Conservation (phyloP, 768 basidiomycete genomes). For the Boletus pseudopeckii region DNA sequence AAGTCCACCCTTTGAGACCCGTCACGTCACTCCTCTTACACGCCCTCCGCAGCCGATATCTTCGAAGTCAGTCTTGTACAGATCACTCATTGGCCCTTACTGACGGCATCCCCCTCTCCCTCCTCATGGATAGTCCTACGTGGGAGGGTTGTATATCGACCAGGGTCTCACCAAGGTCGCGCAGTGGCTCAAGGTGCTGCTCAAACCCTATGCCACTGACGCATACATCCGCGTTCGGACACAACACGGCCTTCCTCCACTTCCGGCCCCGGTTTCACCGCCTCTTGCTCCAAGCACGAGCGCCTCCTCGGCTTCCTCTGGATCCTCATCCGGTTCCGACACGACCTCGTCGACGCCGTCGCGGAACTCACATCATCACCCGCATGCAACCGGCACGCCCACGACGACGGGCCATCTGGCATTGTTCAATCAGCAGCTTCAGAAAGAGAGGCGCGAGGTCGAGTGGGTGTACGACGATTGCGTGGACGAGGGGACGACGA, state of each 20-base stretch:
- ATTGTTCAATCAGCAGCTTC: conserved; percentile 75
- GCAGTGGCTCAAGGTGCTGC: conserved; percentile 58
- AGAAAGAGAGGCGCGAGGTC: conserved; percentile 51
- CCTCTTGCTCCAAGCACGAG: conserved; percentile 17
- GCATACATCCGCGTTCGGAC: conserved; percentile 63
- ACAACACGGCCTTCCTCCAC: conserved; percentile 62
- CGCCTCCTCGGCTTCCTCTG: conserved; percentile 15
- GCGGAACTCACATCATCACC: conserved; percentile 1
- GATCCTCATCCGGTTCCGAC: background rate
- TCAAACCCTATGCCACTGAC: conserved; percentile 57
- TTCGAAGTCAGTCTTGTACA: conserved; percentile 56
- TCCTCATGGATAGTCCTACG: conserved; percentile 52
- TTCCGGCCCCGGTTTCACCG: conserved; percentile 28
- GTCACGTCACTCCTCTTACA: conserved; percentile 2
- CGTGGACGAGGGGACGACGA: conserved; percentile 45
- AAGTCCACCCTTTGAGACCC: conserved; percentile 11
- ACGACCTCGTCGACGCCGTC: conserved; percentile 3
- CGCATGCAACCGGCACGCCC: conserved; percentile 25
- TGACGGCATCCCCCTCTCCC: conserved; percentile 4
- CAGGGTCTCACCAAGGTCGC: conserved; percentile 57
- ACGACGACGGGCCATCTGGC: conserved; percentile 62
- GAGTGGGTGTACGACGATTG: conserved; percentile 69
- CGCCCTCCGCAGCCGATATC: conserved; percentile 54
- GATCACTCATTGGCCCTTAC: background rate
- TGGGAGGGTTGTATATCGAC: conserved; percentile 75